Evolutionary conservation across 805 yeast genomes (phyloP).

Genomic region (Metschnikowia santaceciliae): DNA sequence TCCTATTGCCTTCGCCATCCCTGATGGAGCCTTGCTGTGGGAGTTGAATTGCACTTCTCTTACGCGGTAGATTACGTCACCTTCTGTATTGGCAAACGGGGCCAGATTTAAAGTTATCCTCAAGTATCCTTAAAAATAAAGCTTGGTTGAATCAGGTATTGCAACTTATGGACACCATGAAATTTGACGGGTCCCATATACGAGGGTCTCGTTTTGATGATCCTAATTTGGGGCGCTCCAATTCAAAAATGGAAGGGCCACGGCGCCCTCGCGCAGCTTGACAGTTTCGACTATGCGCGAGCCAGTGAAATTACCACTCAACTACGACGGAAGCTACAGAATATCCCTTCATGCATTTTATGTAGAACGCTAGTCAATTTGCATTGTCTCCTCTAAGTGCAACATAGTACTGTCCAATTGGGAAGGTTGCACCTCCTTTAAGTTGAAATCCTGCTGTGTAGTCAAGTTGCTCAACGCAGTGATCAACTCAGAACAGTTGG

Average conservation of each 20-base stretch:
- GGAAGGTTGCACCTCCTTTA: slow-evolving; percentile 44
- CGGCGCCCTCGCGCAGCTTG: slow-evolving; percentile 1
- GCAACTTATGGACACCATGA: too few relatives aligned
- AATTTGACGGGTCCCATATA: too few relatives aligned
- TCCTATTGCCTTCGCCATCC: background rate
- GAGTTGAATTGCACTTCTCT: background rate
- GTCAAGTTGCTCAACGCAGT: slow-evolving; percentile 54
- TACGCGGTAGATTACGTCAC: background rate
- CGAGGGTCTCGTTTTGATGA: too few relatives aligned
- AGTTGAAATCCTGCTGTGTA: slow-evolving; percentile 63
- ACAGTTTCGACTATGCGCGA: background rate
- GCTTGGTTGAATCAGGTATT: too few relatives aligned
- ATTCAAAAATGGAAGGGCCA: background rate
- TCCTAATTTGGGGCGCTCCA: background rate
- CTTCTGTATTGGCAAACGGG: background rate
- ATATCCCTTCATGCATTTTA: background rate
- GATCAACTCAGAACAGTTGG: slow-evolving; percentile 43
- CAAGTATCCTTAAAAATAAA: background rate
- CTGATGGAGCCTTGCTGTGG: background rate
- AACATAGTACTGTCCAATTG: slow-evolving; percentile 14
- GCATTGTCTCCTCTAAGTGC: slow-evolving; percentile 21
- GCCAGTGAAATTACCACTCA: background rate
- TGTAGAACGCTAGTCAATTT: slow-evolving; percentile 12
- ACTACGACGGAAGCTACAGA: background rate
- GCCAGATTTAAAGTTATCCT: background rate